Conservation (phyloP, 768 basidiomycete species). For the Saitozyma sp. region DNA sequence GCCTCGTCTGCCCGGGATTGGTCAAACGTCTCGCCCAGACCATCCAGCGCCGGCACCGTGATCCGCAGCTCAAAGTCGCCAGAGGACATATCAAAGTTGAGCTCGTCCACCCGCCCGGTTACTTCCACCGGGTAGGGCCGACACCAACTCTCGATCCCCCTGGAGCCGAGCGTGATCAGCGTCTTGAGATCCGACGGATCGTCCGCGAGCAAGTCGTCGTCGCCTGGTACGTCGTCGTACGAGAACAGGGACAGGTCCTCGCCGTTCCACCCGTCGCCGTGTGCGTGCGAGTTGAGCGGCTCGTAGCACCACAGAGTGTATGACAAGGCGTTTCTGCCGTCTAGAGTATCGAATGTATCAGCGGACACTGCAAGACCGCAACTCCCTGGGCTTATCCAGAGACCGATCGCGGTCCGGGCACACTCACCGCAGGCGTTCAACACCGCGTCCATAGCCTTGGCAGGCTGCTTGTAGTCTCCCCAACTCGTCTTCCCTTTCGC, state of each 20-base stretch:
- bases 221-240: constrained; percentile 34
- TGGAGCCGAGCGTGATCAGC: constrained; percentile 60
- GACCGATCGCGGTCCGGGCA: too few relatives aligned
- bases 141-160: constrained; percentile 80
- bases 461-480: constrained; percentile 37
- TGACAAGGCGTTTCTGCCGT: constrained; percentile 71
- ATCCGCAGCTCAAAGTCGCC: constrained; percentile 71
- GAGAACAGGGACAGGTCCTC: constrained; percentile 50
- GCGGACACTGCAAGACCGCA: constrained; percentile 49
- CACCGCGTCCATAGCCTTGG: constrained; percentile 40
- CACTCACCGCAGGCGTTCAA: constrained; percentile 61
- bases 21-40: too few relatives aligned
- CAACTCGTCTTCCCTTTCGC: constrained; percentile 35
- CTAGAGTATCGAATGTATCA: constrained; percentile 61
- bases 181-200: constrained; percentile 27
- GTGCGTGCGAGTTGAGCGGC: constrained; percentile 64
- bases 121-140: constrained; percentile 78
- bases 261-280: constrained; percentile 81
- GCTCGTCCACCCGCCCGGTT: constrained; percentile 67
- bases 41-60: constrained; percentile 49
- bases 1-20: constrained; percentile 1
- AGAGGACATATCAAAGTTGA: constrained; percentile 73
- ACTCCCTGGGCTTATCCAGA: constrained; percentile 41
- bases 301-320: constrained; percentile 90
- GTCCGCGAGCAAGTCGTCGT: constrained; percentile 27